Base-by-base conservation (phyloP, 441 rosid species). In the Kokia cookei region DNA sequence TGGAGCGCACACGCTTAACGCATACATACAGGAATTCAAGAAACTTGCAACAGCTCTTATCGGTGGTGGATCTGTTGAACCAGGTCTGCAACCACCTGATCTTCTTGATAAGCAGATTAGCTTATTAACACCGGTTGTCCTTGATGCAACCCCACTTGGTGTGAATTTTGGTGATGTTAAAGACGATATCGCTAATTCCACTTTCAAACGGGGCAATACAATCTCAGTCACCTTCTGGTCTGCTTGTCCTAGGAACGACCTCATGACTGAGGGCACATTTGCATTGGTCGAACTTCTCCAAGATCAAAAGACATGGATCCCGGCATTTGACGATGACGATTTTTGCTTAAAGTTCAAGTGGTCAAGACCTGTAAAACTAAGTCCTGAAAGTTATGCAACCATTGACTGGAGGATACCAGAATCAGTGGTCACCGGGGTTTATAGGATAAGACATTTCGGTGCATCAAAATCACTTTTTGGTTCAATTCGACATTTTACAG, bases 21-120 rank as follows among this genome's bases (percentile, higher is more conserved):
- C 89, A 50, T 90, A 88, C 76, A 86, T 86, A 65, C 91, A 90
- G 78, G 94, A 90, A 72, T 90, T 90, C 86, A 83, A 81, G 84
- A 90, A 88, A 82, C 88, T 90, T 73, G 94, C 91, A 54, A 75
- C 78, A 10, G 89, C 94, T 64, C 82, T 88, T 24, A 66, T 85
- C 51, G 76, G 57, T 0, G 84, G 85, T 22, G 85, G 74, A 80
- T 77, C 87, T 17, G 80, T 85, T 26, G 79, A 82, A 37, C 35
- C 85, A 7, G 89, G 90, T 10, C 92, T 86, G 0, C 83, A 69
- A 73, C 94, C 94, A 15, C 92, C 91, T 0, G 92, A 90, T 77
- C 91, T 90, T 74, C 82, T 88, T 14, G 60, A 58, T 77, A 85
- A 82, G 80, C 94, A 90, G 79, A 86, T 88, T 47, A 81, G 92